Conservation (phyloP, 192 early-diverging fungal species). For the Mortierella hygrophila region DNA sequence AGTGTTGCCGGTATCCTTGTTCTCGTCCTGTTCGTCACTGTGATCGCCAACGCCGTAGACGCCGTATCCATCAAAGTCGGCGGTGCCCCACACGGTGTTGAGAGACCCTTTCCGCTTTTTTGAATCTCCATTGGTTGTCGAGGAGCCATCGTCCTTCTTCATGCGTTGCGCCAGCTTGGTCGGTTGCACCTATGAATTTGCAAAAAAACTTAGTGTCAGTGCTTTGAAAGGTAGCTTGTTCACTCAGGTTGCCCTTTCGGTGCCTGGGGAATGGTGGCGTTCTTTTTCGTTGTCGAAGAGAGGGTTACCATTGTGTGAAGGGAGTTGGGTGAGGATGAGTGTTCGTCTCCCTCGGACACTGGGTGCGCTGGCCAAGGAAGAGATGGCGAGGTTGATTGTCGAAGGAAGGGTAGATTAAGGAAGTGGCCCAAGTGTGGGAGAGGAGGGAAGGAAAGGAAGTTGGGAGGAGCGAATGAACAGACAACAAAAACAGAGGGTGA, state of each 20-base stretch:
- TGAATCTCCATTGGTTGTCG: constrained; percentile 3
- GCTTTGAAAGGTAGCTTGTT: not conserved
- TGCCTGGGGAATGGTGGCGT: not conserved
- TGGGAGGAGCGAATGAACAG: no score
- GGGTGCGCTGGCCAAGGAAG: not conserved
- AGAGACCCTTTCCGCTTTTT: constrained; percentile 22
- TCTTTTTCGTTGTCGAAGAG: not conserved
- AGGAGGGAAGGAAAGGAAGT: not conserved
- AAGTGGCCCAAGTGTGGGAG: not conserved
- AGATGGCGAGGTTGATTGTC: not conserved
- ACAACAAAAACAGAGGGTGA: no score
- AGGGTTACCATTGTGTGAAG: not conserved
- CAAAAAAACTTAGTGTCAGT: not conserved
- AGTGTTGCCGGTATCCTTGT: not conserved
- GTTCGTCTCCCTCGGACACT: not conserved
- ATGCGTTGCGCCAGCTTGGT: constrained; percentile 34
- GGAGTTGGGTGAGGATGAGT: not conserved
- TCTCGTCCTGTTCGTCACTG: constrained; percentile 35
- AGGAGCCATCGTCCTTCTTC: constrained; percentile 25
- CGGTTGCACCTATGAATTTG: constrained; percentile 3
- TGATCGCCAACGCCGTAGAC: not conserved
- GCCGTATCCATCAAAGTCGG: constrained; percentile 17
- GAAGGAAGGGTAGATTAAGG: not conserved
- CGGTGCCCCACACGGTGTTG: not conserved
- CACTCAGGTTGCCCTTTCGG: not conserved